A percentile compares a stretch with the other conserved stretches of the same genome.
Evolutionary conservation across 1,139 yeast genomes (phyloP).

Genomic region (Oligophagozyma castellii): DNA sequence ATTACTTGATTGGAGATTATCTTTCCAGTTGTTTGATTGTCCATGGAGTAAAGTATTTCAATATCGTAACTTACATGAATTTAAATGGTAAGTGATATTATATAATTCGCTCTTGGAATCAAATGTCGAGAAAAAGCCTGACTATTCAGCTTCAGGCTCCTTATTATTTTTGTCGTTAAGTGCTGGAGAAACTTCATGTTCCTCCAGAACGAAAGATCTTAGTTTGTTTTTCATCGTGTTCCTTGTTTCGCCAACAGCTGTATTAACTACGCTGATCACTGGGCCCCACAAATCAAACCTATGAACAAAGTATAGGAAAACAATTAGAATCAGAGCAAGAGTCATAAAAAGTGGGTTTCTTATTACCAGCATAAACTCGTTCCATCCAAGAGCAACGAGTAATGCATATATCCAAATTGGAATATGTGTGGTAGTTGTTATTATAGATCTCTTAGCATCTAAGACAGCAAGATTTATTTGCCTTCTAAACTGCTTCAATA

Average conservation of each 20-base stretch:
- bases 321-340: conserved; percentile 38
- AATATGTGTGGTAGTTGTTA: conserved; percentile 58
- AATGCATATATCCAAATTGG: conserved; percentile 73
- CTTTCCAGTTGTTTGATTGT: too few species aligned
- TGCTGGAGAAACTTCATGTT: conserved; percentile 9
- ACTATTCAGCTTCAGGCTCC: too few species aligned
- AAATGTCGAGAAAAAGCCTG: too few species aligned
- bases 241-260: conserved; percentile 44
- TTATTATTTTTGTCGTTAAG: conserved; percentile 3
- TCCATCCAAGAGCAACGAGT: conserved; percentile 79
- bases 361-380: conserved; percentile 79
- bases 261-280: conserved; percentile 43
- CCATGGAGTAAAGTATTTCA: too few species aligned
- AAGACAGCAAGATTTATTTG: conserved; percentile 71
- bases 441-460: conserved; percentile 70
- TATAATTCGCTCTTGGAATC: too few species aligned
- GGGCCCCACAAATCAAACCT: conserved; percentile 67
- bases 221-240: conserved; percentile 46
- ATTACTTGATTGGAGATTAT: too few species aligned
- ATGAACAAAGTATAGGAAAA: conserved; percentile 55
- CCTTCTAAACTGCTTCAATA: conserved; percentile 51
- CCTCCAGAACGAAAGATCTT: conserved; percentile 24
- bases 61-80: too few species aligned
- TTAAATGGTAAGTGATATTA: too few species aligned
- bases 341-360: conserved; percentile 72